A percentile compares a stretch with the other conserved stretches of the same genome.
Evolutionary conservation across 495 filamentous ascomycete genomes (phyloP).

Genomic region (Staphylotrichum longicolle): DNA sequence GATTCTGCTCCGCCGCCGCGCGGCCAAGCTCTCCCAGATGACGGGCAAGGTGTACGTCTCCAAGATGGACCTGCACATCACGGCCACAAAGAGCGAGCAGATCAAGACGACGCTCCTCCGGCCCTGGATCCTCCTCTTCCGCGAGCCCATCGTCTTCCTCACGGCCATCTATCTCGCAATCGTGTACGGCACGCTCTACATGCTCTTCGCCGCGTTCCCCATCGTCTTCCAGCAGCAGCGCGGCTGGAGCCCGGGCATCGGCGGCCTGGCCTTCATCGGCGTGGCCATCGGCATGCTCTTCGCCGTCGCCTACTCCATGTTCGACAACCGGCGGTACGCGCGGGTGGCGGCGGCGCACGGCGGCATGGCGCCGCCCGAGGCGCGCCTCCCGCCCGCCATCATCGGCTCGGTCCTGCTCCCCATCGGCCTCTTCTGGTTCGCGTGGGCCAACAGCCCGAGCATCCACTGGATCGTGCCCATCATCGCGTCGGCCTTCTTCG

Average conservation of each 20-base stretch:
- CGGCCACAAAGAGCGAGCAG: slow-evolving; percentile 48
- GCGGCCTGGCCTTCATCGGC: slow-evolving; percentile 76
- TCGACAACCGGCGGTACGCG: slow-evolving; percentile 62
- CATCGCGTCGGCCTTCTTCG: slow-evolving; percentile 48
- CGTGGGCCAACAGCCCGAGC: slow-evolving; percentile 51
- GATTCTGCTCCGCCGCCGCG: slow-evolving; percentile 69
- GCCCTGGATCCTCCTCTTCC: slow-evolving; percentile 71
- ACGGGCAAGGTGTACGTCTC: slow-evolving; percentile 63
- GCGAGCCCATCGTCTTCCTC: slow-evolving; percentile 80
- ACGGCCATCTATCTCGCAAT: slow-evolving; percentile 75
- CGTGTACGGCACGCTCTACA: slow-evolving; percentile 80
- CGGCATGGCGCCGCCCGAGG: slow-evolving; percentile 67
- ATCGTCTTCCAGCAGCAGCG: slow-evolving; percentile 73
- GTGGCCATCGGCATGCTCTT: slow-evolving; percentile 73
- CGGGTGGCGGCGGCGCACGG: slow-evolving; percentile 50
- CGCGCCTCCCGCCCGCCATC: slow-evolving; percentile 75
- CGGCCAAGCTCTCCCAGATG: slow-evolving; percentile 60
- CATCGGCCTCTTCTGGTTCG: slow-evolving; percentile 60
- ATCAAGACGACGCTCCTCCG: slow-evolving; percentile 55
- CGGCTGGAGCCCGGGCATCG: slow-evolving; percentile 67
- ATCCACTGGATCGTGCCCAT: slow-evolving; percentile 56
- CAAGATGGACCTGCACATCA: slow-evolving; percentile 56
- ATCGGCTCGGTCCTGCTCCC: slow-evolving; percentile 52
- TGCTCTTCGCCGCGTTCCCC: slow-evolving; percentile 87
- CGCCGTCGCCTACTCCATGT: slow-evolving; percentile 63